Conservation (phyloP, 805 yeast species). For the Candida germanica region DNA sequence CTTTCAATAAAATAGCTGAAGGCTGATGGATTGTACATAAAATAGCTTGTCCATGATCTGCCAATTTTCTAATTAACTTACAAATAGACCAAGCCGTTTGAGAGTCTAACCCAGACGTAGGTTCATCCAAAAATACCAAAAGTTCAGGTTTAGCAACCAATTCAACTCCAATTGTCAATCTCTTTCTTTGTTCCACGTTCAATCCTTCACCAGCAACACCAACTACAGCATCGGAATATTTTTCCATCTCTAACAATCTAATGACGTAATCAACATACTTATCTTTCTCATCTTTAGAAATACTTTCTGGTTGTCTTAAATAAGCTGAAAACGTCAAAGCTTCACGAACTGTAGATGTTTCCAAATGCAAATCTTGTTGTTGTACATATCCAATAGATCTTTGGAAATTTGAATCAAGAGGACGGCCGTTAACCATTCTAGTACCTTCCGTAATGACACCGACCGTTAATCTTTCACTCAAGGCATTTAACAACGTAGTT, state of each 20-base stretch:
- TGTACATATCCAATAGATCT: conserved; percentile 79
- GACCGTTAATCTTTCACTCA: conserved; percentile 67
- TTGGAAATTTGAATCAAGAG: conserved; percentile 63
- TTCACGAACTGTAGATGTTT: conserved; percentile 72
- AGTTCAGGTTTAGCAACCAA: conserved; percentile 39
- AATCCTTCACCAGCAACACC: conserved; percentile 70
- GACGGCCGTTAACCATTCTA: conserved; percentile 61
- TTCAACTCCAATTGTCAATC: conserved; percentile 42
- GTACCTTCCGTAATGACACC: conserved; percentile 73
- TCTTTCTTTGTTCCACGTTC: conserved; percentile 40
- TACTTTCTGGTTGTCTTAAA: conserved; percentile 61
- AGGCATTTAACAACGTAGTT: conserved; percentile 70
- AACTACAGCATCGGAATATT: conserved; percentile 72
- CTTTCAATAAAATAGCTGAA: conserved; percentile 72
- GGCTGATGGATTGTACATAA: conserved; percentile 77
- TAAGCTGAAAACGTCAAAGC: conserved; percentile 69
- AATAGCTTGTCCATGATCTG: conserved; percentile 41
- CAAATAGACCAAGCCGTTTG: conserved; percentile 45
- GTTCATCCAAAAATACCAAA: conserved; percentile 57
- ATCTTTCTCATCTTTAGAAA: conserved; percentile 55
- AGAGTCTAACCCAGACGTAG: conserved; percentile 59
- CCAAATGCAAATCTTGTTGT: conserved; percentile 75
- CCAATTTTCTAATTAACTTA: conserved; percentile 38
- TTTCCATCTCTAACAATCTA: conserved; percentile 62
- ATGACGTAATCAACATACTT: conserved; percentile 69